These are phyloP conservation scores for Termitomyces sp. DNA, from an alignment of 768 basidiomycete genomes.

Conservation along the genomic window DNA sequence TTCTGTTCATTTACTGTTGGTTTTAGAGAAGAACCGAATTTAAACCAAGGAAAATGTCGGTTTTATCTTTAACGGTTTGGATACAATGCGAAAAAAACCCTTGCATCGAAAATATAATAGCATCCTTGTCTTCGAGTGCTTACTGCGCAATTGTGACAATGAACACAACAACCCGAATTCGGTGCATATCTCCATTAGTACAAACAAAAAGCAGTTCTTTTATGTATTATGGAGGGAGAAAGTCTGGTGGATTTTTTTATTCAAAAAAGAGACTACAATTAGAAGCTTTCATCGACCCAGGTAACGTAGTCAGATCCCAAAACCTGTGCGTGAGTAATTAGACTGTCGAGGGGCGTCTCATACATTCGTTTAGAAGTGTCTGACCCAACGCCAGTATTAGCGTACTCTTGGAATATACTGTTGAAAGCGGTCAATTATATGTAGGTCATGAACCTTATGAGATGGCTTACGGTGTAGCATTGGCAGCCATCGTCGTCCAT, in stretches of 20 bases:
- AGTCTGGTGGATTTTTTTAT: neutral
- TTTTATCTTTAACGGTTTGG: neutral
- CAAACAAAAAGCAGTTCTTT: neutral
- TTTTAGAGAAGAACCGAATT: neutral
- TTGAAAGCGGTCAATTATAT: neutral
- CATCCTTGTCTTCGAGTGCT: neutral
- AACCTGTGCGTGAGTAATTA: constrained; percentile 17
- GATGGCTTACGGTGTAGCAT: constrained; percentile 18
- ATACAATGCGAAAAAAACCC: neutral
- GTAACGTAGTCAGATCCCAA: constrained; percentile 16
- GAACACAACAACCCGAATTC: too few relatives aligned
- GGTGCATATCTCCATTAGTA: neutral
- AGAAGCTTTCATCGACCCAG: constrained; percentile 19
- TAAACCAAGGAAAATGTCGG: neutral
- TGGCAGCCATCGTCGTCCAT: constrained; percentile 20
- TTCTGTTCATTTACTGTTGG: neutral
- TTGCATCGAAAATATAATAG: neutral
- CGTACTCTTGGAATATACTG: constrained; percentile 20
- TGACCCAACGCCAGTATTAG: constrained; percentile 22
- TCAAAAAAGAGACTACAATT: neutral
- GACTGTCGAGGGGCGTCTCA: constrained; percentile 15
- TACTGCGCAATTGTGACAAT: neutral
- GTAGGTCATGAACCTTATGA: neutral
- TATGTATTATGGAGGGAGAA: neutral
- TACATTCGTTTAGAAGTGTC: constrained; percentile 17